Base-by-base conservation (phyloP, 495 filamentous ascomycete genomes). In the Podospora didyma region DNA sequence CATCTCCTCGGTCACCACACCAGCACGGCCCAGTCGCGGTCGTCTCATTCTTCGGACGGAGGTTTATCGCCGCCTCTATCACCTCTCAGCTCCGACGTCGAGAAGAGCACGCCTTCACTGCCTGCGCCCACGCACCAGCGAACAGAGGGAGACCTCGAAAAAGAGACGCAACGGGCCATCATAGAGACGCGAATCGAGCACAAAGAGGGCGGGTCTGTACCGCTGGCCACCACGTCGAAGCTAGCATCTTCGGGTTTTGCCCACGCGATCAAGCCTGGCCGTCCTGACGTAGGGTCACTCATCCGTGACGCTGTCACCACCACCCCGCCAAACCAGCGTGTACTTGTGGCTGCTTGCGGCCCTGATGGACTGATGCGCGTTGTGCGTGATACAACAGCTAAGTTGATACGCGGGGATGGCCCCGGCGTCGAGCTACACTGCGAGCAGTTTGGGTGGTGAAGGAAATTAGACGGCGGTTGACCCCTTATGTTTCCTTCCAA, bases 401-500 rank as follows among this genome's bases (percentile, higher is more conserved):
- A 65, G 35, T 72, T 73, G 57, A 82, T 83, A 9, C 65, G 64
- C 0, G 62, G 74, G 3, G 70, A 72, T 12, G 80, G 80, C 5
- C 77, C 80, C 3, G 76, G 70, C 19, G 70, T 83, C 10, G 79
- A 82, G 62, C 63, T 82, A 50, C 75, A 80, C 64, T 79, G 74
- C 56, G 79, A 82, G 62, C 73, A 80, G 66, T 84, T 84, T 63
- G 79, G 76, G 4, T 83, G 76, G 76, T 81, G 49, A 58, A 42
- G n/a, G 5, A 14, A 31, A 9, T 31, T 3, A 31, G 26, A 31
- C 4, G 9, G 26, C 3, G 26, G 26, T 3, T 4, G 26, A 31
- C 26, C 26, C 26, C 26, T 31, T 9, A 31, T 9, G 3, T 24
- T 34, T 46, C 35, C 41, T 14, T 3, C 26, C 16, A 22, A 12